Evolutionary conservation across 371 early-diverging fungal genomes (phyloP), one percentile per base, ranked within the genome.

Genomic region (Mucor plumbeus): DNA sequence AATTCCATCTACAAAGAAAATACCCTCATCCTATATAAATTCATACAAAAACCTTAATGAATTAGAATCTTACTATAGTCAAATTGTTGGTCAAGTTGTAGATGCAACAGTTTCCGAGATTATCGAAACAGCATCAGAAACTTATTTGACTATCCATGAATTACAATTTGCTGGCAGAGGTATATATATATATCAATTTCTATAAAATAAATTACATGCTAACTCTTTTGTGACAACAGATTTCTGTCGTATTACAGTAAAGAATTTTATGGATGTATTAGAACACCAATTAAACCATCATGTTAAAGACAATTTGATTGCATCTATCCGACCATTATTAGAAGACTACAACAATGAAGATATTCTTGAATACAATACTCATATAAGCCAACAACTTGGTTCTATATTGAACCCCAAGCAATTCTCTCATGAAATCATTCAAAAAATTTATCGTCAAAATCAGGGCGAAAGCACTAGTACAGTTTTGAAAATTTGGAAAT

Each of bases 251-350:
- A 64, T 65, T 13, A 68, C 74, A 6, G 19, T 67, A 41, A 48
- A 67, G 31, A 35, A 62, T 1, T 74, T 81, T 53, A 65, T 69
- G 11, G 63, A 69, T 43, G 61, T 64, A n/a, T 59, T 78, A 26
- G 61, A 67, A 7, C 44, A 69, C 17, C 65, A 76, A 64, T 60
- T 81, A 31, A 71, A 72, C 13, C 59, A 70, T 15, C 40, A 47
- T 36, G 48, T 75, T 40, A 67, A 67, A 54, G 41, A 67, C 43
- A 67, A 70, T 41, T 21, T 78, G 26, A 39, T 78, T 13, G 63
- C 67, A 17, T 70, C 81, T 7, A 63, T 78, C n/a, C 68, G 69
- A 1, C 75, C 77, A 2, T 41, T 78, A 5, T 54, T 81, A 0
- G 67, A 81, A 17, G 47, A 67, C n/a, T 70, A 69, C 34, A 34